Percentiles rank a stretch among this genome's conserved stretches.
Evolutionary conservation across 192 early-diverging fungal species (phyloP).

Genomic region (Coemansia sp.): DNA sequence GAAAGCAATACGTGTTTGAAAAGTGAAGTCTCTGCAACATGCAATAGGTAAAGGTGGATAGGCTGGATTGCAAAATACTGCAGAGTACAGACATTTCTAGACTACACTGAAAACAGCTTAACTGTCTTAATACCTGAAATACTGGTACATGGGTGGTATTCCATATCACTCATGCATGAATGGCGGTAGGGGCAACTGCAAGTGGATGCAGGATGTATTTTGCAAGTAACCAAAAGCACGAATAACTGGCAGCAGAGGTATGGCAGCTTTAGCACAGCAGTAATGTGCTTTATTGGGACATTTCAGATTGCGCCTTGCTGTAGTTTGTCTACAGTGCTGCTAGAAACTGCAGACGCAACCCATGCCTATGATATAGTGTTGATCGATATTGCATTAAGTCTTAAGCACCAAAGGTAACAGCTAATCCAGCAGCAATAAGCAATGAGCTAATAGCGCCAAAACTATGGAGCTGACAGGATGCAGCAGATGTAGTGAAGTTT

Average conservation of each 20-base stretch:
- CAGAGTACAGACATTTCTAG: not conserved
- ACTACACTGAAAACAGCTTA: not conserved
- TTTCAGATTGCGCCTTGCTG: not conserved
- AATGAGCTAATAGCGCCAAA: not conserved
- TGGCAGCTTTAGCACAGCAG: not conserved
- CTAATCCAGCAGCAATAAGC: conserved; percentile 6
- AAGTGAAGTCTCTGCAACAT: no score
- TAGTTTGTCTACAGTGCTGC: not conserved
- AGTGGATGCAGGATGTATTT: no score
- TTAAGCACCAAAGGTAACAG: conserved; percentile 9
- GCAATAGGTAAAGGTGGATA: no score
- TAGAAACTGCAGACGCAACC: not conserved
- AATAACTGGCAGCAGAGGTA: not conserved
- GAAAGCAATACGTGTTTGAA: no score
- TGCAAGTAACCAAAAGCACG: not conserved
- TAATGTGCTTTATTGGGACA: not conserved
- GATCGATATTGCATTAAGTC: not conserved
- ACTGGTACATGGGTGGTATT: not conserved
- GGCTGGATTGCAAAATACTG: not conserved
- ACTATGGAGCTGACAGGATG: not conserved
- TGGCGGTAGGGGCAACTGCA: not conserved
- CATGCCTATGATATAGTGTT: no score
- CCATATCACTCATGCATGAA: not conserved
- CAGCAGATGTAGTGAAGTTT: conserved; percentile 15
- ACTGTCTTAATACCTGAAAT: conserved; percentile 2